Evolutionary conservation across 2,329 filamentous ascomycete genomes (phyloP), one percentile per base, ranked within the genome.

Genomic region (Pestalotiopsis sp.): DNA sequence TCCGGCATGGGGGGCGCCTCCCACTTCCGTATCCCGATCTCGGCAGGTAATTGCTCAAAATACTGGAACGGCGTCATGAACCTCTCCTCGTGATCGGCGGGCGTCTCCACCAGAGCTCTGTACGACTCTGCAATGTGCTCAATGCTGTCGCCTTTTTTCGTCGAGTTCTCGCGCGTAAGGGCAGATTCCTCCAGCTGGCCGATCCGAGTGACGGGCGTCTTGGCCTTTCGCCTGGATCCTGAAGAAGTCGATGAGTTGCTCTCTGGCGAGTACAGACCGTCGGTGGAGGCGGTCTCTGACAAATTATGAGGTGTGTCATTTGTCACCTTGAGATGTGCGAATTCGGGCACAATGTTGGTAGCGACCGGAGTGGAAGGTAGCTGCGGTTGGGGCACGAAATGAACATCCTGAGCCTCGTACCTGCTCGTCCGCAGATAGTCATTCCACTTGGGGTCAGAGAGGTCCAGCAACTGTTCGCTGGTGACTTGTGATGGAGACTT

Each of bases 41-140:
- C 56, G 14, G n/a, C 17, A 17, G 56, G 64, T 38, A 66, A 40
- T 20, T 64, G 57, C 17, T 62, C n/a, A n/a, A 62, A 52, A 35
- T 55, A 38, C 22, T 66, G 39, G 4, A 44, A 40, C 35, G 58
- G 56, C n/a, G 39, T 62, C 35, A 38, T 44, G 35, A 24, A 61
- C 40, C 58, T 66, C 7, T 80, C 78, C 13, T 71, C 71, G 63
- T 75, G 70, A 3, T 78, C 73, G 0, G 81, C 79, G 44, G 75
- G 78, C 0, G 80, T 78, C 22, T 83, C 81, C 3, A 86, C 75
- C 1, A 87, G 71, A 1, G 81, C 81, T 20, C 79, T 79, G 69
- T 87, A 87, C 65, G 86, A 83, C 57, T 85, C 82, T 24, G 85
- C 85, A 40, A 87, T 83, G 52, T 79, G 75, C 65, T 86, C 84